These are phyloP conservation scores for Malus sylvestris DNA, from an alignment of 306 rosid genomes.

Conservation along the genomic window DNA sequence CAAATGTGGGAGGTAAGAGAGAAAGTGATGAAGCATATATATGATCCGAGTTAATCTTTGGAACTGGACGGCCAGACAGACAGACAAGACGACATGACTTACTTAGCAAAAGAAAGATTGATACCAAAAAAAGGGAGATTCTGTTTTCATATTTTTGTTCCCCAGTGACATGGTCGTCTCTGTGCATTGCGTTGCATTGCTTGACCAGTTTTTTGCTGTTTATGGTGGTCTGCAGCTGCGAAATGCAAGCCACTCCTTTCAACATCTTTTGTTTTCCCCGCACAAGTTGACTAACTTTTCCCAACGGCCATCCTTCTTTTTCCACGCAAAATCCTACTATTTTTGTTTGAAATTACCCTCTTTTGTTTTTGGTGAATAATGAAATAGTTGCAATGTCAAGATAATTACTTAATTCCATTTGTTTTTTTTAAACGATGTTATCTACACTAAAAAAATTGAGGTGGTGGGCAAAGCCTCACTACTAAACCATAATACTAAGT, in stretches of 20 bases:
- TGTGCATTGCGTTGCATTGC: neutral
- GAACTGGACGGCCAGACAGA: conserved; percentile 12
- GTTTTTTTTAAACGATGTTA: too few relatives aligned
- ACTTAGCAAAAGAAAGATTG: conserved; percentile 30
- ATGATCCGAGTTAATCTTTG: conserved; percentile 34
- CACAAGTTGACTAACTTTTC: conserved; percentile 9
- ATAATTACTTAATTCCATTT: too few relatives aligned
- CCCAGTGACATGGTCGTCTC: conserved; percentile 24
- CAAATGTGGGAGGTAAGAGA: conserved; percentile 29
- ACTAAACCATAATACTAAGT: too few relatives aligned
- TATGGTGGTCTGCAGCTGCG: conserved; percentile 18
- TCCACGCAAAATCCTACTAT: neutral
- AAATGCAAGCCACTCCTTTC: conserved; percentile 48
- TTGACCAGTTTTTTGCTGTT: conserved; percentile 4
- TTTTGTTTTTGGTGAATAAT: neutral
- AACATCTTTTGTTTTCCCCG: neutral
- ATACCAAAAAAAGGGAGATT: conserved; percentile 1
- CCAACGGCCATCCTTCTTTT: neutral
- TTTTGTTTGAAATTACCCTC: neutral
- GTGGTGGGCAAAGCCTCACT: too few relatives aligned
- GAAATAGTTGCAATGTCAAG: too few relatives aligned
- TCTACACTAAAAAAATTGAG: too few relatives aligned
- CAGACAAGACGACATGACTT: conserved; percentile 36
- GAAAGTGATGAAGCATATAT: conserved; percentile 21
- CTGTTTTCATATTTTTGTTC: conserved; percentile 8